phyloP scores from a whole-genome alignment of 2,329 filamentous ascomycete species.

The Botrytis fragariae region DNA sequence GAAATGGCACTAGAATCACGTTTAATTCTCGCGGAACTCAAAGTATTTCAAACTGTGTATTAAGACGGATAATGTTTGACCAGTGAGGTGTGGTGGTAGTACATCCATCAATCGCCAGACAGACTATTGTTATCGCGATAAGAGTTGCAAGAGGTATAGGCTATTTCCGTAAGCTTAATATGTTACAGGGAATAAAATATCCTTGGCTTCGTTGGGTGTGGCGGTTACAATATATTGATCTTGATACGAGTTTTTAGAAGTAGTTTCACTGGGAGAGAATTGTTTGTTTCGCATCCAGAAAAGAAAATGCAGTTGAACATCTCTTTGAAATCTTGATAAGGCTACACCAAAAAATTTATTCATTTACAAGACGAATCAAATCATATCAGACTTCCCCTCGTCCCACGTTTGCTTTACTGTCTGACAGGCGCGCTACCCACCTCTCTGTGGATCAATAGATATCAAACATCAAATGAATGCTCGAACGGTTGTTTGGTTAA shows the following conservation, averaged over 20 bases:
- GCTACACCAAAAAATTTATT: not conserved
- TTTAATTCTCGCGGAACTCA: not conserved
- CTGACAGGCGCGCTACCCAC: not conserved
- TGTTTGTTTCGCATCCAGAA: not conserved
- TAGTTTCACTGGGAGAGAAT: too few relatives aligned
- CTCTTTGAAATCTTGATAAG: not conserved
- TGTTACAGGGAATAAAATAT: not conserved
- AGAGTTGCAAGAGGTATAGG: not conserved
- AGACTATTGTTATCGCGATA: slow-evolving; percentile 13
- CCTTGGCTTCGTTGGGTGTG: not conserved
- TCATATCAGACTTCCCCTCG: not conserved
- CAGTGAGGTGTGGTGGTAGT: not conserved
- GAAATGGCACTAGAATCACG: not conserved
- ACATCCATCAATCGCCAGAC: not conserved
- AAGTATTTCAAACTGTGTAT: slow-evolving; percentile 4
- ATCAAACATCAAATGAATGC: not conserved
- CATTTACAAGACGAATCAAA: not conserved
- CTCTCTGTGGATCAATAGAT: not conserved
- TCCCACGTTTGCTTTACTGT: not conserved
- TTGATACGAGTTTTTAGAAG: not conserved
- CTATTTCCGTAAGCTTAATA: not conserved
- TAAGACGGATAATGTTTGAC: not conserved
- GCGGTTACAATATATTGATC: not conserved
- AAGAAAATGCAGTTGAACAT: not conserved
- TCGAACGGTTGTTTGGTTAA: not conserved